Conservation (phyloP, 2,329 filamentous ascomycete species). For the Xylaria sp. region DNA sequence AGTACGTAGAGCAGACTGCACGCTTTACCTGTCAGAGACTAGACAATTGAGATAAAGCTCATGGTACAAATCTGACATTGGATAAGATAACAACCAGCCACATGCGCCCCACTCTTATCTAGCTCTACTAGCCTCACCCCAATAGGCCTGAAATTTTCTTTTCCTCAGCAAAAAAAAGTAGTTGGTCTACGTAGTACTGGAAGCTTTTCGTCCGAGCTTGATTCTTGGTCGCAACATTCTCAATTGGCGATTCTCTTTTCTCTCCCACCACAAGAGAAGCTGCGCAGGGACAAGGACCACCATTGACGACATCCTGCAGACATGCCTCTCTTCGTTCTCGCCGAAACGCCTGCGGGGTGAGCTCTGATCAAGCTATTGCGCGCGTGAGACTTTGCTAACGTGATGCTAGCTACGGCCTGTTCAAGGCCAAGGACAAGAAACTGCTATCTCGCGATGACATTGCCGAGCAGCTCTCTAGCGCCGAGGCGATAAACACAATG, state of each 20-base stretch:
- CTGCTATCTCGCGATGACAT: conserved; percentile 89
- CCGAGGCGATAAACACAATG: conserved; percentile 88
- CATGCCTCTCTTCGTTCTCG: conserved; percentile 93
- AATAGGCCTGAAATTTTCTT: conserved; percentile 44
- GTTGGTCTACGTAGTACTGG: conserved; percentile 26
- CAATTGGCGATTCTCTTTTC: conserved; percentile 33
- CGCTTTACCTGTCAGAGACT: not conserved
- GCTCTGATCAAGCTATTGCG: conserved; percentile 47
- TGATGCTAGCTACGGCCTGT: conserved; percentile 84
- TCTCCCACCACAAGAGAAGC: conserved; percentile 42
- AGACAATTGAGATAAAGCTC: not conserved
- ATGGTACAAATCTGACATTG: not conserved
- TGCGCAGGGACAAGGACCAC: conserved; percentile 42
- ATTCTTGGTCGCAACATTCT: conserved; percentile 29
- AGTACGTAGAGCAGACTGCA: not conserved
- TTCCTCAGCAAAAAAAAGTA: conserved; percentile 35
- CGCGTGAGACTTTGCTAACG: conserved; percentile 38
- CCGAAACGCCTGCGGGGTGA: conserved; percentile 87
- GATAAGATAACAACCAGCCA: conserved; percentile 31
- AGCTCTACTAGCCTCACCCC: conserved; percentile 36
- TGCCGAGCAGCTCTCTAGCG: conserved; percentile 76
- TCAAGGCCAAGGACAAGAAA: conserved; percentile 99
- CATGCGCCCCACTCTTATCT: conserved; percentile 36
- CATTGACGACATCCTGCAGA: conserved; percentile 50
- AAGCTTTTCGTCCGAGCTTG: conserved; percentile 38